A percentile compares a stretch with the other conserved stretches of the same genome.
These are phyloP conservation scores for Monilinia aucupariae DNA, from an alignment of 2,329 filamentous ascomycete genomes.

Conservation along the genomic window DNA sequence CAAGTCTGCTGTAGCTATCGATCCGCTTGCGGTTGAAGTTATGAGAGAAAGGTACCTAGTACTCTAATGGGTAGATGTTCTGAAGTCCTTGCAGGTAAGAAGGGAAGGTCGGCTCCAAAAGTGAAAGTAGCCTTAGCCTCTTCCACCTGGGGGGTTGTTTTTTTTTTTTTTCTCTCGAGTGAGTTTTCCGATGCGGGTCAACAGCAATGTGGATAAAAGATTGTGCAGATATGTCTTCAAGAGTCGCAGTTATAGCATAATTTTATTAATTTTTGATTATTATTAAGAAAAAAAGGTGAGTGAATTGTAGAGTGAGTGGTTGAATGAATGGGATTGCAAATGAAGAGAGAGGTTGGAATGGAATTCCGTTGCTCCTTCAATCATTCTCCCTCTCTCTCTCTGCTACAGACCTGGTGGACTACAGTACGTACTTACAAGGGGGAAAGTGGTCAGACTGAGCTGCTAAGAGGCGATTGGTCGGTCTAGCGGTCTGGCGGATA, in stretches of 20 bases:
- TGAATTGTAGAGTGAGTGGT: constrained; percentile 1
- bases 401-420: background rate
- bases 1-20: background rate
- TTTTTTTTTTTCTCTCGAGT: constrained; percentile 14
- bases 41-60: background rate
- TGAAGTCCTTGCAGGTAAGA: constrained; percentile 10
- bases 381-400: background rate
- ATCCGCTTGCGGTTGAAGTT: background rate
- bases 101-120: constrained; percentile 22
- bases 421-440: background rate
- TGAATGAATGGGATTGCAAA: background rate
- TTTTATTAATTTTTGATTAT: background rate
- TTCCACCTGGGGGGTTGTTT: background rate
- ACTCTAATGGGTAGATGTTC: background rate
- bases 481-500: background rate
- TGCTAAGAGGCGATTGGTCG: constrained; percentile 6
- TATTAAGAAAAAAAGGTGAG: background rate
- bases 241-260: background rate
- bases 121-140: constrained; percentile 14
- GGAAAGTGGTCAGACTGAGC: constrained; percentile 6
- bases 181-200: constrained; percentile 15
- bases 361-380: constrained; percentile 14
- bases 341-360: constrained; percentile 4
- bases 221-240: background rate
- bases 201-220: constrained; percentile 3